These are phyloP conservation scores for Aureobasidium sp. DNA, from an alignment of 2,329 filamentous ascomycete species.

Conservation along the genomic window DNA sequence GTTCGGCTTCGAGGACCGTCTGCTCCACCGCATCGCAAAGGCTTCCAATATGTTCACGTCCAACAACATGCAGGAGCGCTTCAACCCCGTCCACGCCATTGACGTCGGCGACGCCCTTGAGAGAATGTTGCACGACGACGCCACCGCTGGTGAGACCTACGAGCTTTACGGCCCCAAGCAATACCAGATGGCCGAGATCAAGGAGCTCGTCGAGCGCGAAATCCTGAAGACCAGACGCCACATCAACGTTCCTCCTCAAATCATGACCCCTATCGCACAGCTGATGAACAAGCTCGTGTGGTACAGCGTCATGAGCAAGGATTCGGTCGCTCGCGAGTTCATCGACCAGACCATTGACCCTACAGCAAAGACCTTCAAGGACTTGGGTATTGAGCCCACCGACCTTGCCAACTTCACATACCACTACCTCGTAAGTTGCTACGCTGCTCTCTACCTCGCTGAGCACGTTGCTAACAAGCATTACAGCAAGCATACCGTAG, in stretches of 20 bases:
- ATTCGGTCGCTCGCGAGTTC: conserved; percentile 86
- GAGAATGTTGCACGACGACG: conserved; percentile 83
- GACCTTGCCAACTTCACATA: conserved; percentile 83
- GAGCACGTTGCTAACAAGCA: conserved; percentile 28
- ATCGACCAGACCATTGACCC: conserved; percentile 87
- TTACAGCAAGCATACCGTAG: conserved; percentile 80
- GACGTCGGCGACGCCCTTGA: conserved; percentile 87
- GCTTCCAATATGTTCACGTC: conserved; percentile 75
- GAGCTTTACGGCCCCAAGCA: conserved; percentile 92
- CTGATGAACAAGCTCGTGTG: conserved; percentile 75
- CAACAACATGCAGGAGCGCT: conserved; percentile 88
- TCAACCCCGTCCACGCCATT: conserved; percentile 84
- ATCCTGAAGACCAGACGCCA: conserved; percentile 84
- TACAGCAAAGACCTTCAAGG: conserved; percentile 88
- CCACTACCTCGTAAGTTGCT: conserved; percentile 71
- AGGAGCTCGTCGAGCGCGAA: conserved; percentile 79
- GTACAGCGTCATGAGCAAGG: conserved; percentile 77
- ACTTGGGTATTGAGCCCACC: conserved; percentile 79
- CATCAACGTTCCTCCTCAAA: conserved; percentile 76
- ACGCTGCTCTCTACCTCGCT: neutral
- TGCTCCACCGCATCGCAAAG: conserved; percentile 77
- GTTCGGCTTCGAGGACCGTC: conserved; percentile 89
- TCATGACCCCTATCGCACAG: conserved; percentile 66
- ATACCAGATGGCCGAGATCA: conserved; percentile 82
- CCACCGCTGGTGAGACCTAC: conserved; percentile 79